Percentiles rank a stretch among this genome's conserved stretches.
These are phyloP conservation scores for Zalaria obscura DNA, from an alignment of 2,329 filamentous ascomycete genomes.

Conservation along the genomic window DNA sequence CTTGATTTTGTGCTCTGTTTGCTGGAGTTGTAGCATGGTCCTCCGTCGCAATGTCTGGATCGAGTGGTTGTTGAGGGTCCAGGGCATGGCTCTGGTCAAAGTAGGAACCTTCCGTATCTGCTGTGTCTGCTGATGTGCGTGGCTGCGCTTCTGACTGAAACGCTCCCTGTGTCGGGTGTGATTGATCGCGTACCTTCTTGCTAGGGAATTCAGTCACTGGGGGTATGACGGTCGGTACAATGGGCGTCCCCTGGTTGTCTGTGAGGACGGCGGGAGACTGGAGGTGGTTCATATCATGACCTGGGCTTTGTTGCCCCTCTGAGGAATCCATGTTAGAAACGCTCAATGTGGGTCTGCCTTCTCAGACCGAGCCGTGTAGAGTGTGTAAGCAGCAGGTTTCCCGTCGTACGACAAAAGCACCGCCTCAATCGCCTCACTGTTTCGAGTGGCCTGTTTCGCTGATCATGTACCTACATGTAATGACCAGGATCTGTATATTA, in stretches of 20 bases:
- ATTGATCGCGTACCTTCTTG: not conserved
- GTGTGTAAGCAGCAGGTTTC: too few species aligned
- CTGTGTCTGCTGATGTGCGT: not conserved
- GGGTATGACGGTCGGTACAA: constrained; percentile 2
- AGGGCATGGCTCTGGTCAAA: constrained; percentile 4
- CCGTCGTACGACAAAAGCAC: too few species aligned
- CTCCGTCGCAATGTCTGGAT: constrained; percentile 14
- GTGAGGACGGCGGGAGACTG: constrained; percentile 1
- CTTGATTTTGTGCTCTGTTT: not conserved
- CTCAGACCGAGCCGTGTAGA: too few species aligned
- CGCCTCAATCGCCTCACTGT: too few species aligned
- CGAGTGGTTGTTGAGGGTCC: constrained; percentile 20
- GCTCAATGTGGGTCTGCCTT: too few species aligned
- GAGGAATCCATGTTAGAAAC: too few species aligned
- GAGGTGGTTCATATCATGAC: not conserved
- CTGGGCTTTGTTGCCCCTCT: too few species aligned
- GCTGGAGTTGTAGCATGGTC: not conserved
- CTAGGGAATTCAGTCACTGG: constrained; percentile 2
- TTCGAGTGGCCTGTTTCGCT: too few species aligned
- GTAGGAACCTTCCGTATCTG: not conserved
- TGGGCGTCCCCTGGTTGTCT: not conserved
- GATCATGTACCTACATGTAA: too few species aligned
- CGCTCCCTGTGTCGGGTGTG: not conserved
- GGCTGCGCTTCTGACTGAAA: not conserved
- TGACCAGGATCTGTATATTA: too few species aligned